Conservation (phyloP, 2,329 filamentous ascomycete genomes). For the Sporothrix mexicana region DNA sequence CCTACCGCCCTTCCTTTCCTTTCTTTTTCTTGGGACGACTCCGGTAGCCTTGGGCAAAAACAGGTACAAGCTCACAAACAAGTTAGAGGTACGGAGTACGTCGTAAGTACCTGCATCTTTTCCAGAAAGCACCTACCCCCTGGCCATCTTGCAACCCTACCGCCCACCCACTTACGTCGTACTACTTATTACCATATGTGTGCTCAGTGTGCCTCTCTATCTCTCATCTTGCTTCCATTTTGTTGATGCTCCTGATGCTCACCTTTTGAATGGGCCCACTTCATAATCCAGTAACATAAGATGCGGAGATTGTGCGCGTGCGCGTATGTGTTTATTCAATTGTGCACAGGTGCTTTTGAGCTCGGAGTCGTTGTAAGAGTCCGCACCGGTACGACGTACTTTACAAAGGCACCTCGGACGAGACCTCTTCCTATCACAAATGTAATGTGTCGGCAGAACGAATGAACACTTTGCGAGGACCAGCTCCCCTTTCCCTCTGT, state of each 20-base stretch:
- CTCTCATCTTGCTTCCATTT: not conserved
- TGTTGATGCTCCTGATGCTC: not conserved
- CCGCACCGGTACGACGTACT: not conserved
- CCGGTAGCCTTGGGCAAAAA: not conserved
- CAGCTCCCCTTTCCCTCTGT: not conserved
- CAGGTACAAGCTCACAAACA: not conserved
- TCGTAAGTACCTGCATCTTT: not conserved
- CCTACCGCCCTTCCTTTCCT: not conserved
- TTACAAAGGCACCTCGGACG: not conserved
- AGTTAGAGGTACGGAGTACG: not conserved
- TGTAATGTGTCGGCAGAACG: not conserved
- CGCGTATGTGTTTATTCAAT: not conserved
- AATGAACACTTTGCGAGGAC: not conserved
- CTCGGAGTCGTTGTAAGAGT: not conserved
- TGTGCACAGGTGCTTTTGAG: not conserved
- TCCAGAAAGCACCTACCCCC: not conserved
- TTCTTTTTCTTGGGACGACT: conserved; percentile 1
- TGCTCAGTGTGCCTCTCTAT: not conserved
- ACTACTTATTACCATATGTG: not conserved
- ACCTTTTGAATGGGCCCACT: not conserved
- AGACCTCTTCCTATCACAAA: not conserved
- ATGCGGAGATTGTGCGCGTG: conserved; percentile 26
- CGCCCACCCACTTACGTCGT: not conserved
- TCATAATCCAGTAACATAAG: conserved; percentile 20
- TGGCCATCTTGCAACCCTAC: not conserved